Percentiles rank a stretch among this genome's conserved stretches.
These are phyloP conservation scores for Lasiodiplodia citricola DNA, from an alignment of 2,329 filamentous ascomycete genomes.

Conservation along the genomic window DNA sequence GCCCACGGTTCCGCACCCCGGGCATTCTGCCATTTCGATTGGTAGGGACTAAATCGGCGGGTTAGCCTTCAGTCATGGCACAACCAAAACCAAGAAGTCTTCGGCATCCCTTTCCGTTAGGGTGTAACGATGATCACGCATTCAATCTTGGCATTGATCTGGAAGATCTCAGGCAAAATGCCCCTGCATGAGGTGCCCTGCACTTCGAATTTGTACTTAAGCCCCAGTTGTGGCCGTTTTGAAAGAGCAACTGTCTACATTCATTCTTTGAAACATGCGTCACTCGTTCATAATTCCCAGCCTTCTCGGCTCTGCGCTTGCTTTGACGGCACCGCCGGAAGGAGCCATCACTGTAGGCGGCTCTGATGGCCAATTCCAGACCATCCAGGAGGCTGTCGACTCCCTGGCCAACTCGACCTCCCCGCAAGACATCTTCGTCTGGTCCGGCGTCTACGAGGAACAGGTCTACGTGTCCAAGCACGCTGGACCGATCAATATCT, in stretches of 20 bases:
- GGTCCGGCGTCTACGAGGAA: slow-evolving; percentile 61
- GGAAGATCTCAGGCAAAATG: background rate
- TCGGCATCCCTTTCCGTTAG: too few relatives aligned
- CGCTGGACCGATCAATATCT: slow-evolving; percentile 56
- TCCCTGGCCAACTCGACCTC: slow-evolving; percentile 55
- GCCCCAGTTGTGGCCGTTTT: background rate
- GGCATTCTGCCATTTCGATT: background rate
- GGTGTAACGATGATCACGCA: too few relatives aligned
- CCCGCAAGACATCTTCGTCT: slow-evolving; percentile 64
- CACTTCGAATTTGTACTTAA: background rate
- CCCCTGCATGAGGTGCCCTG: background rate
- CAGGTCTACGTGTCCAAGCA: slow-evolving; percentile 59
- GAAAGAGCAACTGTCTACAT: background rate
- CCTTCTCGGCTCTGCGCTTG: slow-evolving; percentile 7
- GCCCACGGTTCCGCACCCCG: background rate
- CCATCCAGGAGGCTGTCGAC: slow-evolving; percentile 59
- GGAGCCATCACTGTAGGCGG: slow-evolving; percentile 54
- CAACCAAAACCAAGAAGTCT: too few relatives aligned
- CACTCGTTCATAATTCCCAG: background rate
- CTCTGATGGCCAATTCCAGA: slow-evolving; percentile 43
- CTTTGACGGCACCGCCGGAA: slow-evolving; percentile 49
- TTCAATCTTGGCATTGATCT: too few relatives aligned
- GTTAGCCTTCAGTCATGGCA: too few relatives aligned
- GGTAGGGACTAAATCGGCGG: too few relatives aligned
- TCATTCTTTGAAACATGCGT: slow-evolving; percentile 1